Evolutionary conservation across 1,284 basidiomycete genomes (phyloP), one percentile per base, ranked within the genome.

Genomic region (Psilocybe mexicana): DNA sequence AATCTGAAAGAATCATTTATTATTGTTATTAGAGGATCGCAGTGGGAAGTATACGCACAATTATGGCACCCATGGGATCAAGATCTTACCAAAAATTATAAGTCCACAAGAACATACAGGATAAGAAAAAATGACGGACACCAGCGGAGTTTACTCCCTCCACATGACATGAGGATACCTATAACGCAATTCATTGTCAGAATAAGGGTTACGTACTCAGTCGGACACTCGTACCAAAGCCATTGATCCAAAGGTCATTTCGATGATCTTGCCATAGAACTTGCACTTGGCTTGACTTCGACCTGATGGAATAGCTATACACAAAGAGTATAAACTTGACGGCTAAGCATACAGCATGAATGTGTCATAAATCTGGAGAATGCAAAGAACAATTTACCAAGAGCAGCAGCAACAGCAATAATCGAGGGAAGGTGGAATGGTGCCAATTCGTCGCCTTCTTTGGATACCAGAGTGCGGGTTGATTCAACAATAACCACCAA

Each of bases 251-350:
- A 26, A 96, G 71, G 68, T 96, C 94, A 66, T 96, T 96, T 60
- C 93, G 79, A 67, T 98, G 96, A 69, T 98, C 96, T 71, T 97
- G 93, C 92, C 94, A 98, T 25, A 98, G 82, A 3, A 98, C 88
- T 55, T 87, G 85, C 1, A 99, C 94, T 72, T 99, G 96, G 64
- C 90, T 94, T 6, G 91, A 94, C 61, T 85, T 85, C 43, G 81
- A 81, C 43, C 92, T 85, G 53, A 96, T 80, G 2, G 90, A 83
- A 65, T 79, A 86, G 72, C 94, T 96, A 74, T 96, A 96, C 3
- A 95, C 44, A 75, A 97, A 98, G 43, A 99, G 82, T 0, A 86
- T 35, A 43, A 94, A 80, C 74, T 99, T 99, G 65, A 92, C 87
- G 45, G 81, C 92, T 94, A 67, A 6, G 43, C 10, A 51, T 28